These are phyloP conservation scores for Fraxinus floribunda DNA, from an alignment of 305 asterid species.

Conservation along the genomic window DNA sequence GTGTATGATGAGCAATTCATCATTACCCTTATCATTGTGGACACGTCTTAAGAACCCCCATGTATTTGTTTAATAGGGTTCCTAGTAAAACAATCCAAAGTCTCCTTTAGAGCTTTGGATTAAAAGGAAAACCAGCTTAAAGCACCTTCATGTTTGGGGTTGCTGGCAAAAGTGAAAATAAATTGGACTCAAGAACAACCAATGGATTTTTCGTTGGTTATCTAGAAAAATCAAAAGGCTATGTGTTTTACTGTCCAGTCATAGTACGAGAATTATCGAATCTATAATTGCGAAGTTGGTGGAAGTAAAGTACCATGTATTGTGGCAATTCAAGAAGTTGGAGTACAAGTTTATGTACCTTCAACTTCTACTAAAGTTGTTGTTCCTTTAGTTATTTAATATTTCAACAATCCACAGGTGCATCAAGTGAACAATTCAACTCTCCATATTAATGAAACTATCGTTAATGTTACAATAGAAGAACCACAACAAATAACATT, in stretches of 20 bases:
- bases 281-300: background rate
- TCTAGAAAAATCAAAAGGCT: background rate
- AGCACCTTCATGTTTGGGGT: background rate
- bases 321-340: background rate
- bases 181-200: background rate
- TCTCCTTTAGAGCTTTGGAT: background rate
- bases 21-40: too few relatives aligned
- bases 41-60: too few relatives aligned
- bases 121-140: background rate
- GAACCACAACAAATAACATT: background rate
- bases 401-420: too few relatives aligned
- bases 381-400: background rate
- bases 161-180: background rate
- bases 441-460: background rate
- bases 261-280: background rate
- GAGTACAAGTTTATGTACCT: background rate
- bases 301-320: background rate
- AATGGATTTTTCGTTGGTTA: background rate
- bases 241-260: background rate
- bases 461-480: background rate
- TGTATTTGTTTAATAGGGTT: too few relatives aligned
- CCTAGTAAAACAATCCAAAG: background rate
- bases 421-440: background rate
- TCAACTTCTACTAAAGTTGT: background rate
- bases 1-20: too few relatives aligned